Conservation (phyloP, 2,329 filamentous ascomycete genomes). For the Trematosphaeria pertusa region DNA sequence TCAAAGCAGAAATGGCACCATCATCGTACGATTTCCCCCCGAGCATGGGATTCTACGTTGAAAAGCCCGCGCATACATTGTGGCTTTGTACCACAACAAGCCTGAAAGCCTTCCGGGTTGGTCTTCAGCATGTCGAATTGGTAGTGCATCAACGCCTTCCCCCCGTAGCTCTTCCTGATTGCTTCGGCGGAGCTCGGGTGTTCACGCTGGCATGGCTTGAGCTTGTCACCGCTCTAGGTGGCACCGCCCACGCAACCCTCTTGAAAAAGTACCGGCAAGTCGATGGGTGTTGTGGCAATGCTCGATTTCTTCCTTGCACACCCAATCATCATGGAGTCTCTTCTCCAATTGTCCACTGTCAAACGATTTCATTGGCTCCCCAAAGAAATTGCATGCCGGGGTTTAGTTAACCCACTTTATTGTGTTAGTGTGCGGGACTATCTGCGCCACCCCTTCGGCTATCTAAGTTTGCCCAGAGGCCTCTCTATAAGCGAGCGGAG, state of each 20-base stretch:
- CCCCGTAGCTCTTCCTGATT: conserved; percentile 1
- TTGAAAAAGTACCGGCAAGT: no score
- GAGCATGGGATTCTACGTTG: neutral
- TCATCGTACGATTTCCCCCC: conserved; percentile 5
- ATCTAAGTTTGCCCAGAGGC: neutral
- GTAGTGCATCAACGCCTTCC: neutral
- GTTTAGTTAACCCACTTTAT: no score
- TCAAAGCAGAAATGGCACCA: neutral
- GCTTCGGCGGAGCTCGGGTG: conserved; percentile 15
- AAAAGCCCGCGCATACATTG: neutral
- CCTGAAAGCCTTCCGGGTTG: neutral
- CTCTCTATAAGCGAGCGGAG: neutral
- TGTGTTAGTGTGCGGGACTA: no score
- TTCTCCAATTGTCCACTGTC: no score
- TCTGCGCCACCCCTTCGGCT: neutral
- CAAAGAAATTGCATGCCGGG: no score
- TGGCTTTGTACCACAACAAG: conserved; percentile 5
- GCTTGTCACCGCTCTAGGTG: neutral
- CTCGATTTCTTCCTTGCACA: neutral
- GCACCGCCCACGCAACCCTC: no score
- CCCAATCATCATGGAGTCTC: neutral
- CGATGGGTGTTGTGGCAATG: neutral
- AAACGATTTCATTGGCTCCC: no score
- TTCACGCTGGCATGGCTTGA: neutral
- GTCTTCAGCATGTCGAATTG: neutral